Conservation (phyloP, 2,329 filamentous ascomycete species). For the Penicillium aurantiogriseum region DNA sequence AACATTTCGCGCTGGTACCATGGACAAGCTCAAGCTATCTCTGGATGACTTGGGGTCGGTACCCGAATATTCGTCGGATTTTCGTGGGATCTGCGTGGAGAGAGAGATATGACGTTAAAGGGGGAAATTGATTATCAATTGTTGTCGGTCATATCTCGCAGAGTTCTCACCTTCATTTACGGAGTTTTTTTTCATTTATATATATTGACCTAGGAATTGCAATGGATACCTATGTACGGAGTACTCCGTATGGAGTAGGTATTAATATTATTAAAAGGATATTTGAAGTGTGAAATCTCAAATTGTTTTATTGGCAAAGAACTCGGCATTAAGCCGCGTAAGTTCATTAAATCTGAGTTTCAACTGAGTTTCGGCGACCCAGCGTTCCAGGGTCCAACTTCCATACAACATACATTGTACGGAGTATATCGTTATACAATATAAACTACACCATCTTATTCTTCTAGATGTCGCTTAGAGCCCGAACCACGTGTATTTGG, state of each 20-base stretch:
- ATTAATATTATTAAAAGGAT: not conserved
- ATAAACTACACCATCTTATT: not conserved
- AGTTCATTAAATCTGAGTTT: conserved; percentile 1
- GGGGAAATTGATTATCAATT: conserved; percentile 11
- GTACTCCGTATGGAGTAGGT: not conserved
- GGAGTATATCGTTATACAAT: too few species aligned
- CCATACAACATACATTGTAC: not conserved
- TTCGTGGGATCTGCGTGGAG: conserved; percentile 1
- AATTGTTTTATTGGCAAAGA: not conserved
- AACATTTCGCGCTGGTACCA: not conserved
- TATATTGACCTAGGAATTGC: not conserved
- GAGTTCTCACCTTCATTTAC: not conserved
- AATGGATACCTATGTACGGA: not conserved
- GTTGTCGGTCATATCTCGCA: conserved; percentile 4
- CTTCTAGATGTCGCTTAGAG: not conserved
- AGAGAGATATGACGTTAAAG: conserved; percentile 4
- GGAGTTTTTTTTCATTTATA: too few species aligned
- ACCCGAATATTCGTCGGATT: not conserved
- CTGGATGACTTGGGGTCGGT: not conserved
- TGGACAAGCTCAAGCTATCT: not conserved
- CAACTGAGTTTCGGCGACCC: not conserved
- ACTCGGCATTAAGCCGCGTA: not conserved
- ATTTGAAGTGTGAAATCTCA: not conserved
- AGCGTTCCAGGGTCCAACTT: not conserved
- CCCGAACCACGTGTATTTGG: not conserved